These are phyloP conservation scores for Exutisphaerella laricina DNA, from an alignment of 2,329 filamentous ascomycete species.

Conservation along the genomic window DNA sequence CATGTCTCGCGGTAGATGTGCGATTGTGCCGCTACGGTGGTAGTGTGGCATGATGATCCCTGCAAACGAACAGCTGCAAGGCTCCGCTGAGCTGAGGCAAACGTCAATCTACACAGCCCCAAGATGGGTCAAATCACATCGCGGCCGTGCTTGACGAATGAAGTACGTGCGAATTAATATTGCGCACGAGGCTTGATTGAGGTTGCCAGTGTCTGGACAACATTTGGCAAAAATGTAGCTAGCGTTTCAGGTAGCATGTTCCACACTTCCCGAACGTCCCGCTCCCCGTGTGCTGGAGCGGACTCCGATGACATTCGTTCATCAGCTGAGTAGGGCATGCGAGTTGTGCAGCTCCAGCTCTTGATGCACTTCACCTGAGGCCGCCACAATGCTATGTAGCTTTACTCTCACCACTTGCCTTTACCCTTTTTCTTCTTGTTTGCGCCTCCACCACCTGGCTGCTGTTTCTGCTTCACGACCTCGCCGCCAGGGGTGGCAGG, in stretches of 20 bases:
- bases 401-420: constrained; percentile 18
- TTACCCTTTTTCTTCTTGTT: constrained; percentile 41
- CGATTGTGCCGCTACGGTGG: neutral
- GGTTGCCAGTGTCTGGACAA: too few species aligned
- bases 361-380: neutral
- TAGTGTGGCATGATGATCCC: neutral
- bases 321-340: neutral
- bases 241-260: neutral
- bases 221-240: neutral
- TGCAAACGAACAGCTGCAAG: neutral
- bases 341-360: neutral
- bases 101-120: too few species aligned
- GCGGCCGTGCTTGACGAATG: neutral
- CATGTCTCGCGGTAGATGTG: neutral
- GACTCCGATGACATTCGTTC: too few species aligned
- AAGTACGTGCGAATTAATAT: neutral
- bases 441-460: constrained; percentile 17
- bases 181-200: too few species aligned
- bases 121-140: neutral
- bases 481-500: constrained; percentile 32
- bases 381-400: neutral
- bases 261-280: neutral
- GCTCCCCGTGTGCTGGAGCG: neutral
- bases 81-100: neutral
- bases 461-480: constrained; percentile 44